Base-by-base conservation (phyloP, 345 rosid genomes). In the Aegle marmelos region DNA sequence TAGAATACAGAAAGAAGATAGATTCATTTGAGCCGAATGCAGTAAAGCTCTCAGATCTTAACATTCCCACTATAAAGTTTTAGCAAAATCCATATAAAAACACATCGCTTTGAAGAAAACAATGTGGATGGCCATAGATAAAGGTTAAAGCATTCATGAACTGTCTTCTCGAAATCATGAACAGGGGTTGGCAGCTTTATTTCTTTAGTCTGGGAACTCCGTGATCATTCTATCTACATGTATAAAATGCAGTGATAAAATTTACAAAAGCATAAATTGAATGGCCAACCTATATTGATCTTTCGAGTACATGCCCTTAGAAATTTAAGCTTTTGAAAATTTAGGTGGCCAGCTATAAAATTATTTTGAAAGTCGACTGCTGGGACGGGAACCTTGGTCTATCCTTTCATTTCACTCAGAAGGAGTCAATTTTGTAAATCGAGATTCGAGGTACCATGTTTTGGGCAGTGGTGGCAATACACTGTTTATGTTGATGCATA, bases 331-430 rank as follows among this genome's bases (percentile, higher is more conserved):
- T 19, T 73, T 58, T 64, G 9, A 36, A 45, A 24, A 16, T 45
- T 24, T 73, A 58, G 16, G 21, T 14, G 63, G 62, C 71, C 71
- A 63, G 71, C 76, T 78, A 71, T 70, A 71, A 71, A 70, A 33
- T 31, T 3, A 45, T 45, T 11, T 17, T 24, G n/a, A 71, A 78
- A 71, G 80, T 50, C 34, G 76, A 71, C 63, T 6, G 72, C 54
- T 3, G 72, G 28, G 76, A 78, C 56, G 16, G 4, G 57, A 63
- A 62, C 34, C 61, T 37, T 39, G 31, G 14, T 4, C 17, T 69
- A 14, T 39, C 45, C 68, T 36, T 39, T 73, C 53, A 13, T 2
- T 9, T 57, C 59, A 37, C 45, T 34, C 37, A 61, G 33, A 66
- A 28, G 37, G 10, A 36, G 68, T 39, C 57, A 39, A 41, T 13